Base-by-base conservation (phyloP, 169 alveolate genomes). In the Theileria annulata region DNA sequence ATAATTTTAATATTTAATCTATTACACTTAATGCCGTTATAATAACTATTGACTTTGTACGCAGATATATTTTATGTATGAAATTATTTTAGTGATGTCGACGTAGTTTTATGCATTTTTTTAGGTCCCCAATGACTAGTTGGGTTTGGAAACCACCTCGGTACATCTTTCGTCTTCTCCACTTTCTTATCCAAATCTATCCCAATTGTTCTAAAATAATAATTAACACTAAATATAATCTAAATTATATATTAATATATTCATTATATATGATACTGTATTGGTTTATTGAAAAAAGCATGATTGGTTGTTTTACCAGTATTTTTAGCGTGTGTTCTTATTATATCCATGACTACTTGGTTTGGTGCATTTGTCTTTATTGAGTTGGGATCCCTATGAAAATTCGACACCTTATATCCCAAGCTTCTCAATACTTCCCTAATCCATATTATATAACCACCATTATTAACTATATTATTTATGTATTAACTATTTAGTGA, bases 311-410 rank as follows among this genome's bases (percentile, higher is more conserved):
- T 66, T 47, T 81, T 81, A 33, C 37, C 12, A 3, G 71, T 30
- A 17, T 47, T 62, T 27, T 37, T 23, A 0, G 90, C 90, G 42
- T 83, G 90, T 17, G 79, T 64, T 3, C 94, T 79, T 47, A 90
- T 71, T n/a, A 95, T 92, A 74, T 95, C 98, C 96, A 94, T 92
- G 75, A 95, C 93, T 28, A 93, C 93, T 31, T 89, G 63, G 71
- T 90, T 75, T 35, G 97, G 96, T 10, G 96, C 97, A 74, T 94
- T 86, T 17, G 97, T 95, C 84, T 95, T 95, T 54, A 94, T 86
- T 54, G 95, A 92, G 73, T 91, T 92, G 42, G 97, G 97, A 23
- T 94, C 95, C 64, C 95, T 87, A 75, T 95, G 97, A 71, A 96
- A 94, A 80, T 95, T 96, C 12, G 96, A 93, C 25, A 95, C 90